Evolutionary conservation across 495 filamentous ascomycete genomes (phyloP).

Genomic region (Sordaria brevicollis): DNA sequence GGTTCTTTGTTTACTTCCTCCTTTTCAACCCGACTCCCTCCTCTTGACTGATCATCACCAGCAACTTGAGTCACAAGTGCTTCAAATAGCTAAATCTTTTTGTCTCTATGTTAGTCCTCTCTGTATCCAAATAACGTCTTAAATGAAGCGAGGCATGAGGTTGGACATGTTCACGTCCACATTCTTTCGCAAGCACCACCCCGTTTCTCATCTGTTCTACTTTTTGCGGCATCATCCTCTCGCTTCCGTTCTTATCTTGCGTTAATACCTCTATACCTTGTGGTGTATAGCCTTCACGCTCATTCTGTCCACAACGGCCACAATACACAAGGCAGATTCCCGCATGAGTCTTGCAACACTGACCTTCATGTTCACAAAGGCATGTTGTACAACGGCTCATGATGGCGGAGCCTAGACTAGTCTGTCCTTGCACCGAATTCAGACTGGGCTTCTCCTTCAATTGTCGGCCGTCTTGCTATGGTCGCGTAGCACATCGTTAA

Average conservation of each 20-base stretch:
- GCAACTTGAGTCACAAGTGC: too few species aligned
- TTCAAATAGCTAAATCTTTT: too few species aligned
- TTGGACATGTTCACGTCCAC: not conserved
- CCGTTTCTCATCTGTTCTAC: not conserved
- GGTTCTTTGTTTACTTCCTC: not conserved
- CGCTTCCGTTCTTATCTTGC: not conserved
- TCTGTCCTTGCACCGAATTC: not conserved
- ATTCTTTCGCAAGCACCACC: not conserved
- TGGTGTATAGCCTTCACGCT: not conserved
- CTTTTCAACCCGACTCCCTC: not conserved
- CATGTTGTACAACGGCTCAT: not conserved
- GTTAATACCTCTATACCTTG: not conserved
- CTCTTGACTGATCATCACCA: not conserved
- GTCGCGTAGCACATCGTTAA: not conserved
- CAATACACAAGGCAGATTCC: not conserved
- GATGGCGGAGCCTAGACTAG: not conserved
- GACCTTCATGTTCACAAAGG: not conserved
- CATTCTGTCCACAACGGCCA: not conserved
- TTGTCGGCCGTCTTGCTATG: not conserved
- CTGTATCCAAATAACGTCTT: too few species aligned
- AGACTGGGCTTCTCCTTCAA: not conserved
- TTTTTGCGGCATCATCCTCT: not conserved
- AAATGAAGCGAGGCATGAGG: not conserved
- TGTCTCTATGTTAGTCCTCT: too few species aligned
- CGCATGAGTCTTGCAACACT: not conserved